These are phyloP conservation scores for Nepenthes mirabilis DNA, from an alignment of 148 eudicot genomes.

Conservation along the genomic window DNA sequence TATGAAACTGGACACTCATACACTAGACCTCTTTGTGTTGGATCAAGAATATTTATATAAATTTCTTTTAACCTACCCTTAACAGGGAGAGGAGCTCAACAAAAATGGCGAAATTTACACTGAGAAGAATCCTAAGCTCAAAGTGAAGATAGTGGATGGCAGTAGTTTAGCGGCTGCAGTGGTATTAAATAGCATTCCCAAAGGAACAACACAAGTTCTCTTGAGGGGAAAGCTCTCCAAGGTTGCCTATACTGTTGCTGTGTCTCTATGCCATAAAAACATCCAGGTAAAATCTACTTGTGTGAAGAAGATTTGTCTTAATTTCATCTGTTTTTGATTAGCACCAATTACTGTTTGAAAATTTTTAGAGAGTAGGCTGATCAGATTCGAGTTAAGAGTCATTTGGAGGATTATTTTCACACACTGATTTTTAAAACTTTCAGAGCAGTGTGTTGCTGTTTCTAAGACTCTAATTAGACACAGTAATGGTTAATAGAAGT, in stretches of 20 bases:
- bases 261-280: conserved; percentile 19
- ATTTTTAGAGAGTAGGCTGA: not conserved
- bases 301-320: not conserved
- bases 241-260: conserved; percentile 39
- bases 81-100: conserved; percentile 43
- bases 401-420: no score
- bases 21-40: no score
- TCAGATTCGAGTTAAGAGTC: no score
- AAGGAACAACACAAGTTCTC: conserved; percentile 41
- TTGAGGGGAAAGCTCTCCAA: conserved; percentile 41
- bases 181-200: conserved; percentile 50
- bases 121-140: conserved; percentile 33
- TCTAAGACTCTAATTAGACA: no score
- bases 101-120: conserved; percentile 41
- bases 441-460: no score
- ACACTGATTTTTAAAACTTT: no score
- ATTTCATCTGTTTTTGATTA: not conserved
- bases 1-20: no score
- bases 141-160: conserved; percentile 64
- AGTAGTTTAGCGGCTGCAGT: conserved; percentile 58
- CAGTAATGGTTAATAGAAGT: no score
- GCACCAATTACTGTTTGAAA: not conserved
- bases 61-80: not conserved
- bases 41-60: not conserved
- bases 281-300: not conserved